Evolutionary conservation across 768 basidiomycete genomes (phyloP).

Genomic region (Lactarius pseudohatsudake): DNA sequence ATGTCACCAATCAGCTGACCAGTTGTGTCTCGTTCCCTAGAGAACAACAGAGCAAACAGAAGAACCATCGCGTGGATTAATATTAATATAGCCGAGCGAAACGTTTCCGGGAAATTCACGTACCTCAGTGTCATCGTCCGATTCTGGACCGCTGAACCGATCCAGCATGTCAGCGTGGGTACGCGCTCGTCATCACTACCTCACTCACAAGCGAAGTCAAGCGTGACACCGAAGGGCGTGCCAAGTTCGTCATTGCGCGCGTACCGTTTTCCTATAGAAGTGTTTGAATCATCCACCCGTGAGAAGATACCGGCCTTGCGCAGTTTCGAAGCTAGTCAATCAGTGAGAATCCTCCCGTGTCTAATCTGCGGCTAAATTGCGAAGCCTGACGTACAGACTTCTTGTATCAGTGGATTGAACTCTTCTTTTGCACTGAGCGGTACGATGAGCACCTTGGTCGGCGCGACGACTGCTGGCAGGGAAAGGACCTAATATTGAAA

Average conservation of each 20-base stretch:
- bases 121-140: slow-evolving; percentile 92
- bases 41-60: slow-evolving; percentile 10
- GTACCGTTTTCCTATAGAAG: slow-evolving; percentile 95
- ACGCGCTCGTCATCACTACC: slow-evolving; percentile 22
- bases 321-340: slow-evolving; percentile 71
- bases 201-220: slow-evolving; percentile 86
- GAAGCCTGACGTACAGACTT: slow-evolving; percentile 70
- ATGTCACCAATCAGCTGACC: slow-evolving; percentile 87
- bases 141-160: slow-evolving; percentile 74
- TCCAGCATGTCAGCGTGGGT: slow-evolving; percentile 16
- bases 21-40: slow-evolving; percentile 92
- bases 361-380: slow-evolving; percentile 22
- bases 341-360: slow-evolving; percentile 15
- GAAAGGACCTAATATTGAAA: slow-evolving; percentile 70
- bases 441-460: slow-evolving; percentile 95
- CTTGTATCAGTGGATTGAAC: slow-evolving; percentile 78
- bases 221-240: slow-evolving; percentile 93
- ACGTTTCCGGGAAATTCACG: slow-evolving; percentile 32
- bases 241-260: slow-evolving; percentile 98
- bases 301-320: slow-evolving; percentile 88
- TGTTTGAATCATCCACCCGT: slow-evolving; percentile 93
- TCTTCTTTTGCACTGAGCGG: slow-evolving; percentile 85
- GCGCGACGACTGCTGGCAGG: slow-evolving; percentile 84
- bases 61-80: slow-evolving; percentile 12
- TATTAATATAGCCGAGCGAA: slow-evolving; percentile 18